Evolutionary conservation across 768 basidiomycete genomes (phyloP), one percentile per base, ranked within the genome.

Genomic region (Hemileccinum impolitum): DNA sequence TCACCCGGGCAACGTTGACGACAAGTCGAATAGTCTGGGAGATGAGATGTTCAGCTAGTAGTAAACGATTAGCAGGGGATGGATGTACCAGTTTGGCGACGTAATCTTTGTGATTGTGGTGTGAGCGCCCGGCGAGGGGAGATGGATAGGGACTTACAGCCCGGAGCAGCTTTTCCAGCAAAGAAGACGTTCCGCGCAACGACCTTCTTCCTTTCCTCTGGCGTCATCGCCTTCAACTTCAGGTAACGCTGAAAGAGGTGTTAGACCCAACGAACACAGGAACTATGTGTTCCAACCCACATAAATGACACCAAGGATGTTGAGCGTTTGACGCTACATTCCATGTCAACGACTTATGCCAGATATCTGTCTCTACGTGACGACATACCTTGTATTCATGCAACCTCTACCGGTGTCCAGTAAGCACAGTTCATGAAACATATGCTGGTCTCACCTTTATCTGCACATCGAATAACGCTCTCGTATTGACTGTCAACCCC

Each of bases 121-220:
- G 35, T 66, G 47, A 51, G 52, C 10, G 19, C 43, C 17, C 11
- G 44, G 25, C 15, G 17, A 35, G n/a, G 18, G n/a, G 17, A 13
- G n/a, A 35, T 23, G 31, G 26, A 17, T 15, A 13, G 23, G 17
- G 7, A 72, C 84, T 62, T 63, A 87, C 86, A 92, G 50, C 84
- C 94, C 34, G 95, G 95, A 0, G 95, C 95, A 45, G 95, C 94
- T 67, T 97, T 97, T 54, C 96, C 95, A 28, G 92, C 95, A 55
- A 99, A 98, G 76, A 99, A 89, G n/a, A 92, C 87, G 17, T 92
- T 93, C 45, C 84, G 80, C n/a, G 83, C 87, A 57, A 80, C 83
- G 55, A 87, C 79, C 65, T 88, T 89, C 74, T 87, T 87, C 61
- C 88, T 80, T 65, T 96, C 84, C 25, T 70, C 84, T 0, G 88